These are phyloP conservation scores for Phytophthora fragariae DNA, from an alignment of 352 stramenopile genomes.

Conservation along the genomic window DNA sequence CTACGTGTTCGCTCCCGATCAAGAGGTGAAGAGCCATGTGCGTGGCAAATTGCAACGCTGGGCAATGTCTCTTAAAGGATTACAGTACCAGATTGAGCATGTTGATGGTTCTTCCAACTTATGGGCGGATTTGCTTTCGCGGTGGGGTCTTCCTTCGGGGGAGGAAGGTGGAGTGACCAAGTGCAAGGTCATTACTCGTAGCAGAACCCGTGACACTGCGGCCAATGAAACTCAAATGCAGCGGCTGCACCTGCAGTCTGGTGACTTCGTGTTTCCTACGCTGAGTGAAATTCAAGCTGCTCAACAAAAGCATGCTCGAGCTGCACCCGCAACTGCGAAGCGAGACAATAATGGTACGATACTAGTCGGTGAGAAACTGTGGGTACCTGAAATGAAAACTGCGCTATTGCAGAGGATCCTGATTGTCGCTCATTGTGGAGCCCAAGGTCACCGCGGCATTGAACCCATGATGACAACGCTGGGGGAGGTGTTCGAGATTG, in stretches of 20 bases:
- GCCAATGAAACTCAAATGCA: not conserved
- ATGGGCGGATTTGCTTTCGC: slow-evolving; percentile 13
- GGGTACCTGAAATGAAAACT: not conserved
- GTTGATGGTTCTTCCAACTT: slow-evolving; percentile 6
- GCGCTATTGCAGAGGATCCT: too few species aligned
- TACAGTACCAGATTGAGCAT: slow-evolving; percentile 29
- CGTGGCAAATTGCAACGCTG: slow-evolving; percentile 30
- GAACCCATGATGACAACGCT: not conserved
- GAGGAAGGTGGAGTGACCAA: not conserved
- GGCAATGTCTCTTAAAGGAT: slow-evolving; percentile 3
- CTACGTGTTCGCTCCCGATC: slow-evolving; percentile 25
- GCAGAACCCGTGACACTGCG: not conserved
- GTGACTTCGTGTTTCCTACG: slow-evolving; percentile 4
- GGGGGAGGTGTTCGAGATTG: not conserved
- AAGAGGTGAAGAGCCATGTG: slow-evolving; percentile 21
- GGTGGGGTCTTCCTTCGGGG: not conserved
- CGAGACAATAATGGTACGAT: not conserved
- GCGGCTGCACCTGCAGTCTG: not conserved
- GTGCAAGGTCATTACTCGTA: not conserved
- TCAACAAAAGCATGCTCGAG: not conserved
- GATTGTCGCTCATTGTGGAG: too few species aligned
- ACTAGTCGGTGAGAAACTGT: too few species aligned
- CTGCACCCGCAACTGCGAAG: not conserved
- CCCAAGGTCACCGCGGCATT: slow-evolving; percentile 7
- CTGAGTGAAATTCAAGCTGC: not conserved